Percentiles rank a stretch among this genome's conserved stretches.
phyloP scores from a whole-genome alignment of 352 stramenopile genomes.

The Phytophthora multivora region DNA sequence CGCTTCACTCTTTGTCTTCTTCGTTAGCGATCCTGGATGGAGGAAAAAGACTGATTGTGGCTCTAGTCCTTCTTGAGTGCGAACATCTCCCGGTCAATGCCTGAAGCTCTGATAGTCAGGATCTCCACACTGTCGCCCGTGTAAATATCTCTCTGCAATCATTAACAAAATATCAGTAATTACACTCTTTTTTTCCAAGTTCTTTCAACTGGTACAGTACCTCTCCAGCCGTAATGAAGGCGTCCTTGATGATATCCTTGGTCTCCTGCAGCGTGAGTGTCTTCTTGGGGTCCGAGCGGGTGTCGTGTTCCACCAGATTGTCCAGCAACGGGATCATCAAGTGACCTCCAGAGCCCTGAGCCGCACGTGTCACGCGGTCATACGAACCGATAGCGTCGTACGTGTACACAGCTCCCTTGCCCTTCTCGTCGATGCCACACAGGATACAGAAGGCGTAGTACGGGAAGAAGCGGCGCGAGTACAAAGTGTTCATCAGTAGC shows the following conservation, averaged over 20 bases:
- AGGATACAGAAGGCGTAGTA: constrained; percentile 99
- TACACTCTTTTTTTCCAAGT: neutral
- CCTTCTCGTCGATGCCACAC: constrained; percentile 95
- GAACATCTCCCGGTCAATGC: constrained; percentile 92
- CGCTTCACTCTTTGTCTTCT: constrained; percentile 1
- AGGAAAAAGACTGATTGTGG: constrained; percentile 1
- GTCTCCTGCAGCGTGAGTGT: constrained; percentile 92
- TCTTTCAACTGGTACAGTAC: constrained; percentile 24
- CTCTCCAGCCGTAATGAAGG: constrained; percentile 98
- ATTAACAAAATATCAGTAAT: constrained; percentile 13
- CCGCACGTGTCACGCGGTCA: constrained; percentile 75
- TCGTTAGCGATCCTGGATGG: constrained; percentile 10
- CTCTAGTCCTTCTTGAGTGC: constrained; percentile 96
- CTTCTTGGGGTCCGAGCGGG: constrained; percentile 92
- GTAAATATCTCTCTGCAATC: constrained; percentile 97
- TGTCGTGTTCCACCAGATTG: constrained; percentile 94
- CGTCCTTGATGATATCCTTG: constrained; percentile 99
- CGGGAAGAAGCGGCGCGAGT: constrained; percentile 98
- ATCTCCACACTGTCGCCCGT: constrained; percentile 98
- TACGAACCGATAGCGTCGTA: constrained; percentile 98
- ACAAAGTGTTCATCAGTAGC: constrained; percentile 98
- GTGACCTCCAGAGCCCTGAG: constrained; percentile 92
- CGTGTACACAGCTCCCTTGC: constrained; percentile 97
- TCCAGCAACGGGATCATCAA: constrained; percentile 99
- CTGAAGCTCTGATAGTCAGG: constrained; percentile 95